Conservation (phyloP, 352 stramenopile species). For the Globisporangium nagaii region DNA sequence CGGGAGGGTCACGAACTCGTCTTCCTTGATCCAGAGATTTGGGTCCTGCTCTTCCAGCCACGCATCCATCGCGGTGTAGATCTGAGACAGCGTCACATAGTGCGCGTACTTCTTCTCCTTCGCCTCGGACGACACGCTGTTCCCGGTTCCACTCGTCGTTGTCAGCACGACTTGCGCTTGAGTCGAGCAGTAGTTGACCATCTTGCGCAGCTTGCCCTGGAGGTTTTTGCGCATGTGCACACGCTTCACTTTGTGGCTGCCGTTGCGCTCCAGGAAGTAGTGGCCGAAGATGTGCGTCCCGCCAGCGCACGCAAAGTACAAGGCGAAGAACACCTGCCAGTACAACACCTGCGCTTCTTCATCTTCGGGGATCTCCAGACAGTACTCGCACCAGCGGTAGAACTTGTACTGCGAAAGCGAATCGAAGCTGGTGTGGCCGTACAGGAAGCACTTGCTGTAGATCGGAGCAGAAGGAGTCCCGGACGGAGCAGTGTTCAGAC, state of each 20-base stretch:
- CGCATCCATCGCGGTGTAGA: slow-evolving; percentile 82
- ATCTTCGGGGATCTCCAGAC: slow-evolving; percentile 43
- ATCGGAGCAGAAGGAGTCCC: slow-evolving; percentile 10
- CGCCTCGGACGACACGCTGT: slow-evolving; percentile 12
- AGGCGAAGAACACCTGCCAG: slow-evolving; percentile 67
- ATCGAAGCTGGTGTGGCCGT: slow-evolving; percentile 50
- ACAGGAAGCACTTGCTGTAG: slow-evolving; percentile 18
- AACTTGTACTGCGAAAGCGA: slow-evolving; percentile 61
- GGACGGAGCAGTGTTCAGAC: slow-evolving; percentile 19
- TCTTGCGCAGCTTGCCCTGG: slow-evolving; percentile 44
- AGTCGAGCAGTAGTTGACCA: slow-evolving; percentile 59
- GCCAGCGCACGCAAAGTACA: slow-evolving; percentile 58
- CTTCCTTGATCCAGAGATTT: slow-evolving; percentile 72
- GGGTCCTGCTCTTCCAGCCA: slow-evolving; percentile 82
- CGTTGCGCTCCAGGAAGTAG: slow-evolving; percentile 49
- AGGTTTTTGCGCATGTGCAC: slow-evolving; percentile 45
- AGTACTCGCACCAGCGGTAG: slow-evolving; percentile 66
- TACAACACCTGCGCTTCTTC: slow-evolving; percentile 52
- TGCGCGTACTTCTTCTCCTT: slow-evolving; percentile 51
- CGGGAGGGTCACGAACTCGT: slow-evolving; percentile 61
- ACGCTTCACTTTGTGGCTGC: slow-evolving; percentile 25
- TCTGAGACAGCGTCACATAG: slow-evolving; percentile 50
- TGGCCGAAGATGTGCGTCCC: slow-evolving; percentile 52
- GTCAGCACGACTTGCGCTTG: slow-evolving; percentile 61
- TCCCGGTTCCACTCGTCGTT: slow-evolving; percentile 13